Base-by-base conservation (phyloP, 352 stramenopile species). In the Pythium monospermum region DNA sequence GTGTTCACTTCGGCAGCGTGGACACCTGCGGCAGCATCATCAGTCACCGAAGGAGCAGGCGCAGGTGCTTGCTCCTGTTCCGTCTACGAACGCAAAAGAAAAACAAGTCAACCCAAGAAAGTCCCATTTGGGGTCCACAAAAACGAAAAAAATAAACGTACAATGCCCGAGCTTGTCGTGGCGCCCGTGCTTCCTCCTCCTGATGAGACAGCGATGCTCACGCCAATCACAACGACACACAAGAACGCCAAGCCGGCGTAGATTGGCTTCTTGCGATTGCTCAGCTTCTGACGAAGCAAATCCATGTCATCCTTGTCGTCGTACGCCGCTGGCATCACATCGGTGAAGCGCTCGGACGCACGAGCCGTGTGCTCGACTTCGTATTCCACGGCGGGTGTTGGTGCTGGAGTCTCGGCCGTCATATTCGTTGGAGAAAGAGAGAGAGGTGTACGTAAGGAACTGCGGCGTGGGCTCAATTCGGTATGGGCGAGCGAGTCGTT, bases 191-290 rank as follows among this genome's bases (percentile, higher is more conserved):
- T 56, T 10, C 21, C 16, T 13, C 8, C 27, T 8, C n/a, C n/a
- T n/a, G 55, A 44, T n/a, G 47, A 49, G 4, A 76, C 44, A 1
- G 63, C 69, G 26, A 84, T 53, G 18, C 49, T 65, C 33, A 83
- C 57, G 27, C 71, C 69, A 31, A 85, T 68, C 28, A 85, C 47
- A 6, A 85, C 68, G 3, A 87, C 56, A 22, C 63, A 69, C 27
- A 87, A 47, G 40, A 85, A 72, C n/a, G 65, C 65, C 16, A 85
- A 57, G 30, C 67, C 73, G 30, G 64, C 68, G 67, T 76, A 76
- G 37, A 87, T 84, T n/a, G 73, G 69, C 54, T 85, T 87, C 67
- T 87, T 87, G 27, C 59, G 59, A 35, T 57, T 47, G 28, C 63
- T 53, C 28, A 87, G 62, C 49, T 69, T 71, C 13, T 54, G 53